A percentile compares a stretch with the other conserved stretches of the same genome.
These are phyloP conservation scores for Cladochytrium replicatum DNA, from an alignment of 192 early-diverging fungal species.

Conservation along the genomic window DNA sequence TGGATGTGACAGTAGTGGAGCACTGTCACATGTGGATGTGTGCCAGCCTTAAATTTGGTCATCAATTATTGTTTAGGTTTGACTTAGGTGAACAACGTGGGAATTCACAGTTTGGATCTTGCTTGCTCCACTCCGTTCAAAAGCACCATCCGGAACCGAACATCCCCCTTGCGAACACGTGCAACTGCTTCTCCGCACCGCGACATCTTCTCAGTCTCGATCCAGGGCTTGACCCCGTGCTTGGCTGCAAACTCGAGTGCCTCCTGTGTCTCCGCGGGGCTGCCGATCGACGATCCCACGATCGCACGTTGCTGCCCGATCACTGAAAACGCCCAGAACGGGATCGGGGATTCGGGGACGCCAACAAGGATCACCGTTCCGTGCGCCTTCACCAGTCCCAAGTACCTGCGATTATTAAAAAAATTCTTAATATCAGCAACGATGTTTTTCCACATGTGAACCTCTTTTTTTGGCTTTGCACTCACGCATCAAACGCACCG, in stretches of 20 bases:
- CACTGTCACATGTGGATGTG: too few relatives aligned
- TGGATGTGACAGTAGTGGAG: too few relatives aligned
- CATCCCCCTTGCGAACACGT: constrained; percentile 41
- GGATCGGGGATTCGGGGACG: constrained; percentile 39
- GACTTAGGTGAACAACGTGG: too few relatives aligned
- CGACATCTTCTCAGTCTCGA: constrained; percentile 51
- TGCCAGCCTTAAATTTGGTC: too few relatives aligned
- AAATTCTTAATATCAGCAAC: background rate
- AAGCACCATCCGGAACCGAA: constrained; percentile 65
- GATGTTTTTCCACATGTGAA: too few relatives aligned
- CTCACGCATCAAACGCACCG: too few relatives aligned
- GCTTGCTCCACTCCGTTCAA: too few relatives aligned
- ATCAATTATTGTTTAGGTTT: too few relatives aligned
- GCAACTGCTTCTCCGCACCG: constrained; percentile 52
- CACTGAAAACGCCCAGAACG: constrained; percentile 22
- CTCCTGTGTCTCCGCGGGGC: constrained; percentile 36
- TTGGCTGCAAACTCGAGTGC: constrained; percentile 57
- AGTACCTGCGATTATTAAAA: background rate
- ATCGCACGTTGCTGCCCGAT: constrained; percentile 29
- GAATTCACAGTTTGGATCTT: too few relatives aligned
- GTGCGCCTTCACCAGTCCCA: constrained; percentile 16
- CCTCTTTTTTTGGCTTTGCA: too few relatives aligned
- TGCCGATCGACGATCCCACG: constrained; percentile 48
- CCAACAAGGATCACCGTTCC: constrained; percentile 54
- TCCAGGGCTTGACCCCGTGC: constrained; percentile 53